Evolutionary conservation across 2,329 filamentous ascomycete species (phyloP).

Genomic region (Trichoderma koningiopsis): DNA sequence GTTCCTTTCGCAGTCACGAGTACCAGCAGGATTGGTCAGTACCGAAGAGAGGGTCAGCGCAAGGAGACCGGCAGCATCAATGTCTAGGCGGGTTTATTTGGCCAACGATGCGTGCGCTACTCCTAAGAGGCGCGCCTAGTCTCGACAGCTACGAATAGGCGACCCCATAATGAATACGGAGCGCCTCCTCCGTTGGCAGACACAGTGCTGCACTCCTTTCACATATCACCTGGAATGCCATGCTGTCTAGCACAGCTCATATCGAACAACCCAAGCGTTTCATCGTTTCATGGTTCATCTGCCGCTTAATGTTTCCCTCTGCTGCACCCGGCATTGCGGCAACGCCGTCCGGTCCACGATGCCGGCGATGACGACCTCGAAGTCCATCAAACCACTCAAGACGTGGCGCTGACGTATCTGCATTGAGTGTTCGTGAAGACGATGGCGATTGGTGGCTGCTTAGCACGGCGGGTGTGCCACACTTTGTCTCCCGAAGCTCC

Average conservation of each 20-base stretch:
- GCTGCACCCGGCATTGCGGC: conserved; percentile 15
- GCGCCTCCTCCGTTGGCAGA: not conserved
- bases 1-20: not conserved
- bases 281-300: not conserved
- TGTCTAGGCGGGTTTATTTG: not conserved
- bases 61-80: conserved; percentile 11
- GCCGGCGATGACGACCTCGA: conserved; percentile 20
- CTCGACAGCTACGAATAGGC: not conserved
- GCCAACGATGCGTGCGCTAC: not conserved
- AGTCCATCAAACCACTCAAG: not conserved
- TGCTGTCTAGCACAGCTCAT: not conserved
- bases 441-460: not conserved
- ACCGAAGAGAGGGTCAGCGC: not conserved
- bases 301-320: conserved; percentile 3
- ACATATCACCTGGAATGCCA: too few relatives aligned
- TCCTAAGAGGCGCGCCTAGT: not conserved
- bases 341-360: conserved; percentile 14
- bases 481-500: conserved; percentile 10
- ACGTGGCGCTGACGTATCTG: conserved; percentile 8
- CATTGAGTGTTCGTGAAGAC: not conserved
- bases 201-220: not conserved
- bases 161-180: not conserved
- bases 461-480: conserved; percentile 15
- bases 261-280: not conserved
- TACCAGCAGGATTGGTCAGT: not conserved